These are phyloP conservation scores for Vigna angularis DNA, from an alignment of 306 rosid species.

Conservation along the genomic window DNA sequence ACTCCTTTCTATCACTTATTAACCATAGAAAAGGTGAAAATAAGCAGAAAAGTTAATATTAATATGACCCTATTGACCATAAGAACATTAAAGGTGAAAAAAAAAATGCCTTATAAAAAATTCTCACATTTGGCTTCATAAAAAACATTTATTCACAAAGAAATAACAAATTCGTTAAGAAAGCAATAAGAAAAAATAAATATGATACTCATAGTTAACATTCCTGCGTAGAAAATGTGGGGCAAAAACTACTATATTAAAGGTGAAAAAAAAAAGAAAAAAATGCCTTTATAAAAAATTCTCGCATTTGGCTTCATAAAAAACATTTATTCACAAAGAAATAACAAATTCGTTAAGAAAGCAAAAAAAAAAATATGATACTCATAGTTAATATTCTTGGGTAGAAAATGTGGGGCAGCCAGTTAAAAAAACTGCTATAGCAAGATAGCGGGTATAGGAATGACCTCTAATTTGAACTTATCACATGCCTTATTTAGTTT, in stretches of 20 bases:
- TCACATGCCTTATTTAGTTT: neutral
- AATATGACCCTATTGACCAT: constrained; percentile 24
- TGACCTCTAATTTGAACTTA: neutral
- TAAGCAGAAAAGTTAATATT: constrained; percentile 24
- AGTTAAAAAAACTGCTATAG: neutral
- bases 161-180: constrained; percentile 31
- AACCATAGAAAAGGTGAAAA: constrained; percentile 22
- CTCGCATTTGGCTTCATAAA: no score
- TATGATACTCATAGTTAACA: neutral
- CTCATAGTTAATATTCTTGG: neutral
- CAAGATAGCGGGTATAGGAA: neutral
- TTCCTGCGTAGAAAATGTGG: neutral
- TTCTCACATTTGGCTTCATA: no score
- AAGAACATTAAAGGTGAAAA: neutral
- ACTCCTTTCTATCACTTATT: constrained; percentile 14
- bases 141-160: neutral
- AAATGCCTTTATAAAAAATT: no score
- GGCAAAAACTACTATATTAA: neutral
- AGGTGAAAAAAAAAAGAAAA: no score
- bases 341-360: constrained; percentile 33
- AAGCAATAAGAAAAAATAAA: constrained; percentile 16
- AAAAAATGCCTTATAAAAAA: no score
- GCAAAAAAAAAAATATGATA: constrained; percentile 6
- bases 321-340: neutral
- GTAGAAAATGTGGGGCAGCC: neutral